Conservation (phyloP, 805 yeast species). For the Debaryomyces castellii region DNA sequence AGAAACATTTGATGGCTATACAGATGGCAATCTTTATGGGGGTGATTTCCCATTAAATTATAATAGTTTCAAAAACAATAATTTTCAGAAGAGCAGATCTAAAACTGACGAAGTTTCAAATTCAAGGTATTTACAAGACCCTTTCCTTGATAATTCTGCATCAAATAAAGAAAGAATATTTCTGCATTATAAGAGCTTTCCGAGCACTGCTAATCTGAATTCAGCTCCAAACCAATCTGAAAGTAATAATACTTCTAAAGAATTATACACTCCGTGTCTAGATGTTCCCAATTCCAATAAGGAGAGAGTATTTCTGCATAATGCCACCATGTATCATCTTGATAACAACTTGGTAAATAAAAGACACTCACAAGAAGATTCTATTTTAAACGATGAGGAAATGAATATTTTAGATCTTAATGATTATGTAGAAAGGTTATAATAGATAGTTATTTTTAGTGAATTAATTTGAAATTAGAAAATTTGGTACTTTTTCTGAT, state of each 20-base stretch:
- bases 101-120: too few relatives aligned
- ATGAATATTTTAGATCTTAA: conserved; percentile 17
- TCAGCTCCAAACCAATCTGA: neutral
- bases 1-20: conserved; percentile 27
- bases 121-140: neutral
- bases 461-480: too few relatives aligned
- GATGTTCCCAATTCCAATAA: neutral
- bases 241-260: neutral
- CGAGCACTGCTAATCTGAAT: neutral
- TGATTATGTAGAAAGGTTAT: conserved; percentile 9
- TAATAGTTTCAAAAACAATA: too few relatives aligned
- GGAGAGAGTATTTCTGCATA: conserved; percentile 4
- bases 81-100: too few relatives aligned
- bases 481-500: neutral
- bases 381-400: conserved; percentile 24
- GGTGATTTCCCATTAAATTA: neutral
- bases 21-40: conserved; percentile 1
- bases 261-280: neutral
- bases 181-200: neutral
- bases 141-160: neutral
- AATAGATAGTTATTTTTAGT: neutral
- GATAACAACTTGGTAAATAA: too few relatives aligned
- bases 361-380: conserved; percentile 4
- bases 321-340: too few relatives aligned
- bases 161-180: neutral